Conservation (phyloP, 305 asterid species). For the Caryopteris hybrid region DNA sequence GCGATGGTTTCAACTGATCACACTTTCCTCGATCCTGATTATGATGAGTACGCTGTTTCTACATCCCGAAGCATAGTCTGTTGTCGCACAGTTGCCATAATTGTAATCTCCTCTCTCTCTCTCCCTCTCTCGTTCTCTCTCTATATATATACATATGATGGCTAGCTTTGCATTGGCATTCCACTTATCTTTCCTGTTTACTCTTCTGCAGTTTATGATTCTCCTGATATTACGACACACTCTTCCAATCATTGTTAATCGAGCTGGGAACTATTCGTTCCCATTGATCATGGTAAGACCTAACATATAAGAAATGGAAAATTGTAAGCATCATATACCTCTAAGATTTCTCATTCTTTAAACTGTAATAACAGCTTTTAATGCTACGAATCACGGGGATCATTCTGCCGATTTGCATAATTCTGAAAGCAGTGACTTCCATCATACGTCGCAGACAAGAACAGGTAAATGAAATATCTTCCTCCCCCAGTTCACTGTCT, state of each 20-base stretch:
- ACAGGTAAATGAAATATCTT: conserved; percentile 33
- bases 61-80: conserved; percentile 70
- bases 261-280: conserved; percentile 60
- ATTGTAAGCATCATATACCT: background rate
- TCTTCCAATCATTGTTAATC: conserved; percentile 66
- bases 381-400: conserved; percentile 69
- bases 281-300: conserved; percentile 68
- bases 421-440: conserved; percentile 69
- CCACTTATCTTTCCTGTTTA: background rate
- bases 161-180: background rate
- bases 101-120: conserved; percentile 43
- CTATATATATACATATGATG: too few species aligned
- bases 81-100: conserved; percentile 69
- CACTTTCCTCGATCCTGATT: conserved; percentile 41
- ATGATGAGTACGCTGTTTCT: conserved; percentile 57
- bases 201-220: conserved; percentile 63
- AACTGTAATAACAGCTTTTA: conserved; percentile 43
- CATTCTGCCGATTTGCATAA: conserved; percentile 71
- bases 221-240: conserved; percentile 79
- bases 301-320: background rate
- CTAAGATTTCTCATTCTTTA: conserved; percentile 5
- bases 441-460: conserved; percentile 46
- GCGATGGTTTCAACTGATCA: conserved; percentile 74
- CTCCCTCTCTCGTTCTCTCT: too few species aligned
- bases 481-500: background rate